These are phyloP conservation scores for Gomphus bonarii DNA, from an alignment of 1,284 basidiomycete species.

Conservation along the genomic window DNA sequence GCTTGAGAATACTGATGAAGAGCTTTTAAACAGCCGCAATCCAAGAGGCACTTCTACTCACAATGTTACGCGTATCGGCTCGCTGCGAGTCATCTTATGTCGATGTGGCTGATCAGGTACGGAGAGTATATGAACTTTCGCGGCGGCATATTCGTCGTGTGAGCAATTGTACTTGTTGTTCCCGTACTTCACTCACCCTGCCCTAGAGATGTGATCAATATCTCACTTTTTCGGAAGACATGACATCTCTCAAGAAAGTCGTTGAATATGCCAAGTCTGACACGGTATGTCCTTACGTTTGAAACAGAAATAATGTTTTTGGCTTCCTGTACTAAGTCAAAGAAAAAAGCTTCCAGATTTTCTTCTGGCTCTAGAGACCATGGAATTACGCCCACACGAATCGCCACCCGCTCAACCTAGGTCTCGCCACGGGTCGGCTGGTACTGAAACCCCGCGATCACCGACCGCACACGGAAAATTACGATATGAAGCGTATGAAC, in stretches of 20 bases:
- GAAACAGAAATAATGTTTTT: neutral
- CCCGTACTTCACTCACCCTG: neutral
- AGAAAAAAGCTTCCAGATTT: conserved; percentile 57
- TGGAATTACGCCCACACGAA: neutral
- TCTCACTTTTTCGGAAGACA: conserved; percentile 33
- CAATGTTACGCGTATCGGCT: conserved; percentile 53
- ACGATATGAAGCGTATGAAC: conserved; percentile 61
- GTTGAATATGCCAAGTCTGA: conserved; percentile 35
- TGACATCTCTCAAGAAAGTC: conserved; percentile 32
- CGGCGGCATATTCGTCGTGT: conserved; percentile 49
- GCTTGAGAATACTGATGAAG: neutral
- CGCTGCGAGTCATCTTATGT: conserved; percentile 45
- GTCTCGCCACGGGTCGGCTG: neutral
- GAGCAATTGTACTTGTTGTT: conserved; percentile 14
- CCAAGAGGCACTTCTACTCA: conserved; percentile 57
- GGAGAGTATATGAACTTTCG: conserved; percentile 30
- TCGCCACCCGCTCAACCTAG: neutral
- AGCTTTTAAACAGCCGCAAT: conserved; percentile 38
- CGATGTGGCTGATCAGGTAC: conserved; percentile 32
- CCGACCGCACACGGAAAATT: conserved; percentile 30
- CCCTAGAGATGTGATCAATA: conserved; percentile 60
- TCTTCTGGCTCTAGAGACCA: conserved; percentile 36
- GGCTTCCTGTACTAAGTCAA: neutral
- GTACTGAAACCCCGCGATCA: neutral
- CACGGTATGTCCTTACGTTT: conserved; percentile 31